Base-by-base conservation (phyloP, 306 rosid genomes). In the Datisca glomerata region DNA sequence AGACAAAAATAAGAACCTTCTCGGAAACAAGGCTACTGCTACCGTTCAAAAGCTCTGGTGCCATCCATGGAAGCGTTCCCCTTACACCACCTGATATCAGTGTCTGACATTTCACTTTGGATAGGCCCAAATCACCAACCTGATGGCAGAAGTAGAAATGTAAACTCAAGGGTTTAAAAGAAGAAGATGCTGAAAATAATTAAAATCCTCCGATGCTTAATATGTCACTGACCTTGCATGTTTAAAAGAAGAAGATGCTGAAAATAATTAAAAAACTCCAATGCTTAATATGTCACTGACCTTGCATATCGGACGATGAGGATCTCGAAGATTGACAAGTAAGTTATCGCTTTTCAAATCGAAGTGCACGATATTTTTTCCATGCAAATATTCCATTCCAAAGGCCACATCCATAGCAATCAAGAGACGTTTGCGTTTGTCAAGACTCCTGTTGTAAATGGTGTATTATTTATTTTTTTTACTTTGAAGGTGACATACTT, bases 11-110 rank as follows among this genome's bases (percentile, higher is more conserved):
- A 57, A 48, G 49, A 48, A 86, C 96, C 94, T 86, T 86, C 65
- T 81, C 96, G 24, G 94, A 86, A 21, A 86, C 96, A 57, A 78
- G 83, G 76, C 78, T 81, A 40, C 93, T 81, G 56, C 92, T 81
- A 53, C 96, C 96, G 37, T 81, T 86, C 71, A 86, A 59, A 50
- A 86, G 77, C 56, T 86, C 96, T 2, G 94, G 92, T 23, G 96
- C 96, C 94, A 86, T 86, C 96, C 96, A 78, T 0, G 94, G 96
- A 37, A 86, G 81, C 31, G 94, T 81, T 66, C 94, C 92, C 43
- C 96, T 76, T 66, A 86, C 96, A 49, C 96, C 94, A 5, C 92
- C 96, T 1, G 94, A 81, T 59, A 78, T 78, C 63, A 73, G 55
- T 13, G 96, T 81, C 67, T 78, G 81, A 54, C 94, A 67, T 73